Base-by-base conservation (phyloP, 805 yeast genomes). In the Zygosaccharomyces bisporus region DNA sequence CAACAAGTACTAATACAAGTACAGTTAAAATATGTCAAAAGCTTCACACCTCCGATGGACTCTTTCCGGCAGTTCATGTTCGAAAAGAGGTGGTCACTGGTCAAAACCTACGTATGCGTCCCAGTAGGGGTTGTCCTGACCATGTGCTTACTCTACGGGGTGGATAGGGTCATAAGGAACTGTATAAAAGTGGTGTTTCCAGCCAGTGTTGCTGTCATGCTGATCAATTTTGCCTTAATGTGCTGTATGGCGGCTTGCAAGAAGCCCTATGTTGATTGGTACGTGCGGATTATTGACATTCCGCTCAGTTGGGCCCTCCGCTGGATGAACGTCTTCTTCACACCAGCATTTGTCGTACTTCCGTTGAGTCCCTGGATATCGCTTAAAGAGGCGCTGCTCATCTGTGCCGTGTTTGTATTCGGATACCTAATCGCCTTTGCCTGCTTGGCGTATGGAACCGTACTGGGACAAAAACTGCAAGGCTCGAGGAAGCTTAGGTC, bases 311-410 rank as follows among this genome's bases (percentile, higher is more conserved):
- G 60, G 71, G 50, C 83, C 1, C 69, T 85, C 39, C 72, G 83
- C 44, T 85, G 93, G 91, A 86, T 86, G 64, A 83, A 82, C 58
- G 74, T 83, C 4, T 83, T 81, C 57, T 86, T 85, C 69, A 79
- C 86, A 0, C 91, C 93, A 1, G 80, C 89, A 0, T 85, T 86
- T 57, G 77, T 85, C 29, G 75, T 81, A 0, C 70, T 85, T 25
- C 91, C 91, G 0, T 69, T 84, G 42, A 75, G 86, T 9, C 74
- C 76, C n/a, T 75, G 75, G 48, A 80, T 86, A 38, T 69, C 81
- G 13, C 81, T 80, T 34, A 75, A 73, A 17, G 91, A 85, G 53
- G 86, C 86, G 8, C 69, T 82, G 53, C 80, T 80, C 41, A 85
- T 85, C 29, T 86, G 85, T 0, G 91, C 81, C 0, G 85, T 84